These are phyloP conservation scores for Ogataea polymorpha DNA, from an alignment of 805 yeast species.

Conservation along the genomic window DNA sequence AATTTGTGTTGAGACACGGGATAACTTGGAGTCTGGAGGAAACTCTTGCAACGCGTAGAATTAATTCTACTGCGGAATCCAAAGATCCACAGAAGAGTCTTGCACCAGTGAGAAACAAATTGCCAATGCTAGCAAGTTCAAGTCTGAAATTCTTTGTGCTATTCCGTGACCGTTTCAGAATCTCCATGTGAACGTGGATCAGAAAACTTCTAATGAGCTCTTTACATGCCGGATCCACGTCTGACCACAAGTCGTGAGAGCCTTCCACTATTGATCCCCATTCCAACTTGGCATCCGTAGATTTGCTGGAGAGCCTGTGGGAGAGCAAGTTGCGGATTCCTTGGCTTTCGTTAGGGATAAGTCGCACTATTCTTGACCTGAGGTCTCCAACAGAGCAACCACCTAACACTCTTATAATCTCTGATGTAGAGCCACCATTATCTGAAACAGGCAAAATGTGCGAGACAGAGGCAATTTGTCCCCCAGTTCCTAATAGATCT, in stretches of 20 bases:
- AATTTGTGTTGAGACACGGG: constrained; percentile 82
- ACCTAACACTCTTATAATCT: constrained; percentile 77
- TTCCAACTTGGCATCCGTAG: constrained; percentile 55
- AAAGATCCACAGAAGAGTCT: constrained; percentile 79
- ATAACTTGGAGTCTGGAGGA: constrained; percentile 53
- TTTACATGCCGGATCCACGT: constrained; percentile 55
- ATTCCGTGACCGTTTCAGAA: constrained; percentile 62
- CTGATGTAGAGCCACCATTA: constrained; percentile 94
- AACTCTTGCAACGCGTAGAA: constrained; percentile 60
- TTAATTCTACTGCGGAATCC: constrained; percentile 78
- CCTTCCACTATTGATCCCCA: constrained; percentile 85
- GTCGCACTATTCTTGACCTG: constrained; percentile 71
- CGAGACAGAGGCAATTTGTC: constrained; percentile 33
- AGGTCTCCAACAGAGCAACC: constrained; percentile 97
- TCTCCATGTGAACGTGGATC: constrained; percentile 74
- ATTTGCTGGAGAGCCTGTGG: constrained; percentile 48
- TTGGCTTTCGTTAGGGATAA: constrained; percentile 54
- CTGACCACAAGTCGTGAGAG: constrained; percentile 63
- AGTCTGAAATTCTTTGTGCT: constrained; percentile 59
- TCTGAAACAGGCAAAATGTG: constrained; percentile 84
- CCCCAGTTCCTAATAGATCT: constrained; percentile 29
- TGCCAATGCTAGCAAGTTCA: constrained; percentile 82
- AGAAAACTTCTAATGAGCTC: constrained; percentile 76
- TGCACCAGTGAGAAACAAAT: constrained; percentile 77
- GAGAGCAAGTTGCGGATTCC: constrained; percentile 39